A percentile compares a stretch with the other conserved stretches of the same genome.
Conservation (phyloP, 345 rosid species). For the Salix suchowensis region DNA sequence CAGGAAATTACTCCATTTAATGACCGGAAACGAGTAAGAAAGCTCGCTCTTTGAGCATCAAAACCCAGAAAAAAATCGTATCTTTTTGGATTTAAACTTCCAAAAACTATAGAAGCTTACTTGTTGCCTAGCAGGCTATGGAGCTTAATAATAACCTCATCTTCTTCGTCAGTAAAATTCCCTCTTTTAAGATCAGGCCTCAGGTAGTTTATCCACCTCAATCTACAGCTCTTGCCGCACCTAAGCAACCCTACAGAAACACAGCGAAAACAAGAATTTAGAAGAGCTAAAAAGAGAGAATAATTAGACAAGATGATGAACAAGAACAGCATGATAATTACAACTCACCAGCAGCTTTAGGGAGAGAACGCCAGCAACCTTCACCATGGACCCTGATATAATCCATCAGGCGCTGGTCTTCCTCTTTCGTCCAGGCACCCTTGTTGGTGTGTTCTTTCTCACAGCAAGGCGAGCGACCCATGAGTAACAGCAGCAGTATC, state of each 20-base stretch:
- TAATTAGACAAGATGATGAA: background rate
- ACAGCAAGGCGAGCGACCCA: constrained; percentile 91
- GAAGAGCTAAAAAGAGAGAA: background rate
- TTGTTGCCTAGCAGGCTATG: constrained; percentile 50
- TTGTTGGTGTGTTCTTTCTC: constrained; percentile 86
- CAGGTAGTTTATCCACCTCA: constrained; percentile 48
- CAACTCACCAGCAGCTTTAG: constrained; percentile 64
- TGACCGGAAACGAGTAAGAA: background rate
- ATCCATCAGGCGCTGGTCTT: constrained; percentile 70
- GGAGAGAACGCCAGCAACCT: constrained; percentile 92
- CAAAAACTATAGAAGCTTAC: constrained; percentile 6
- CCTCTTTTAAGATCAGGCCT: constrained; percentile 54
- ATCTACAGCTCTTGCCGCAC: constrained; percentile 49
- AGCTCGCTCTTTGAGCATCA: background rate
- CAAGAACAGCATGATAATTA: background rate
- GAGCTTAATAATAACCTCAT: constrained; percentile 47
- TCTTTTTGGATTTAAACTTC: background rate
- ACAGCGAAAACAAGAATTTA: background rate
- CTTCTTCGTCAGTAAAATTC: constrained; percentile 48
- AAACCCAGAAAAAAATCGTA: background rate
- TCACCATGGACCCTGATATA: constrained; percentile 74
- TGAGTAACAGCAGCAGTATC: constrained; percentile 7
- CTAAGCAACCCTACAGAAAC: constrained; percentile 49
- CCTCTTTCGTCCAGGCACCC: constrained; percentile 93
- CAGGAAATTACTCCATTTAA: background rate